Conservation (phyloP, 139 green algal species). For the Coelastrella sp. region DNA sequence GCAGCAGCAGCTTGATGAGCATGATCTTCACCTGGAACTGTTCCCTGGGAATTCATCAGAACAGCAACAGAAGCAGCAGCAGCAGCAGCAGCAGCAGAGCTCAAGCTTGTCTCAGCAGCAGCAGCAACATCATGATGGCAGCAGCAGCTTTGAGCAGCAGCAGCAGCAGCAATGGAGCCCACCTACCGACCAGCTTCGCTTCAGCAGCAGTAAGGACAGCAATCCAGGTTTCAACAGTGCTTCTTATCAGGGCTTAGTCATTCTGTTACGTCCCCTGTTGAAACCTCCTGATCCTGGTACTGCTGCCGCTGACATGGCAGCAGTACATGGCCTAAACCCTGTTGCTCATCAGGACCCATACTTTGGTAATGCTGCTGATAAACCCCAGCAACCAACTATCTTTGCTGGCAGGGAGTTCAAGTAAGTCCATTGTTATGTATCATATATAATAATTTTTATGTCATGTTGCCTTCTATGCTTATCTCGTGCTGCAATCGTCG, state of each 20-base stretch:
- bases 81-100: conserved; percentile 28
- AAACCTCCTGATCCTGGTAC: background rate
- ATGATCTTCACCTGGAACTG: conserved; percentile 2
- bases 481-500: too few relatives aligned
- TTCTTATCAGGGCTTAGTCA: background rate
- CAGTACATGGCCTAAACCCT: background rate
- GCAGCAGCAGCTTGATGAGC: conserved; percentile 30
- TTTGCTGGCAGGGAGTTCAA: conserved; percentile 73
- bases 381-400: conserved; percentile 54
- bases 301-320: background rate
- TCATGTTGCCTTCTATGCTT: too few relatives aligned
- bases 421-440: conserved; percentile 31
- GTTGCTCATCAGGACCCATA: conserved; percentile 57
- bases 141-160: conserved; percentile 24
- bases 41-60: background rate
- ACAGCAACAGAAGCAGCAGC: conserved; percentile 16
- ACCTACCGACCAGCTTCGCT: too few relatives aligned
- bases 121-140: conserved; percentile 20
- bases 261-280: background rate
- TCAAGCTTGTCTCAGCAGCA: background rate
- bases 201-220: background rate
- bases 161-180: conserved; percentile 3
- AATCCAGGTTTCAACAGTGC: background rate
- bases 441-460: too few relatives aligned
- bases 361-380: conserved; percentile 70